Evolutionary conservation across 306 rosid species (phyloP).

Genomic region (Citrullus colocynthis): DNA sequence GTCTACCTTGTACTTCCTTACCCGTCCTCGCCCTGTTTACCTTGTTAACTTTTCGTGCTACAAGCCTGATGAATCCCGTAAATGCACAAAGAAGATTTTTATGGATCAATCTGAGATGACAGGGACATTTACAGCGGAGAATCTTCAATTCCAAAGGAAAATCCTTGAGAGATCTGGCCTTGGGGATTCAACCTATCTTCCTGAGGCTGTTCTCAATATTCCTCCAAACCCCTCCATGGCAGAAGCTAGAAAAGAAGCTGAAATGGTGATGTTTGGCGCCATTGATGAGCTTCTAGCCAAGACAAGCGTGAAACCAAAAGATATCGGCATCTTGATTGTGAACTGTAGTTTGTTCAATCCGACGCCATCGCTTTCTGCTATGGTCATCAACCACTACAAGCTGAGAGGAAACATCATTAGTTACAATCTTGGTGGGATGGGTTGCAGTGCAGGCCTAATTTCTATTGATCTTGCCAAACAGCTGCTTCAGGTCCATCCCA

Average conservation of each 20-base stretch:
- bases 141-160: conserved; percentile 62
- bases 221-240: conserved; percentile 89
- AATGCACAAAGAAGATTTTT: conserved; percentile 62
- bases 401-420: conserved; percentile 71
- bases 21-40: conserved; percentile 67
- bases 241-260: conserved; percentile 93
- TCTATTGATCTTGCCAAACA: conserved; percentile 82
- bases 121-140: conserved; percentile 48
- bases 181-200: conserved; percentile 73
- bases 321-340: conserved; percentile 74
- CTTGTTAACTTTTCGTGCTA: conserved; percentile 81
- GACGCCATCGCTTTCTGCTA: conserved; percentile 84
- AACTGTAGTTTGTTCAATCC: conserved; percentile 90
- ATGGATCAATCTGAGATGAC: conserved; percentile 60
- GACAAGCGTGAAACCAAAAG: conserved; percentile 66
- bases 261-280: conserved; percentile 78
- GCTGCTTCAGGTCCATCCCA: conserved; percentile 78
- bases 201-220: conserved; percentile 71
- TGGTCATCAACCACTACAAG: conserved; percentile 78
- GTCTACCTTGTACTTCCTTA: conserved; percentile 57
- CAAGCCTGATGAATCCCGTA: conserved; percentile 65
- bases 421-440: conserved; percentile 88
- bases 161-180: conserved; percentile 93
- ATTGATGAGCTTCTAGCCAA: conserved; percentile 62
- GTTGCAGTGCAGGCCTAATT: conserved; percentile 88